Conservation (phyloP, 768 basidiomycete species). For the Lentinula raphanica region DNA sequence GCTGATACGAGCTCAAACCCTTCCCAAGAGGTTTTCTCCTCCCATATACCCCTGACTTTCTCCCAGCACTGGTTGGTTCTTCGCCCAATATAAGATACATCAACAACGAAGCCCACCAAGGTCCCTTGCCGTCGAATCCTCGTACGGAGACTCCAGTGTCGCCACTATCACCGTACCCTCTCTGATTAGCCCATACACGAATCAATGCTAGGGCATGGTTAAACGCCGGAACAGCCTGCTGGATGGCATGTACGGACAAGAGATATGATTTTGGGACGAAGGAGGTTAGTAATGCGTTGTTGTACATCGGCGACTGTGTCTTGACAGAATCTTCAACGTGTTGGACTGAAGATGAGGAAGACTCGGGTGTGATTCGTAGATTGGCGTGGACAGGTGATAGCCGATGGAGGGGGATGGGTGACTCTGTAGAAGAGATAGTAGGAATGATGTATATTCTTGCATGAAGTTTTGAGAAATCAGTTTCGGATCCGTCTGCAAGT, state of each 20-base stretch:
- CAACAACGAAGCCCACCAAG: conserved; percentile 65
- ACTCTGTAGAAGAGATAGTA: conserved; percentile 43
- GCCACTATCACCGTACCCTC: conserved; percentile 65
- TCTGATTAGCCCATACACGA: conserved; percentile 85
- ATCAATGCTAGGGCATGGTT: conserved; percentile 72
- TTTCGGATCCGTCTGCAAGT: conserved; percentile 40
- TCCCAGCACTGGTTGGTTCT: conserved; percentile 32
- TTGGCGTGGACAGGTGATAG: conserved; percentile 76
- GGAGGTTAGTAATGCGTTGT: conserved; percentile 59
- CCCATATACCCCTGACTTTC: conserved; percentile 20
- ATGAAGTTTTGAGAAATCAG: conserved; percentile 64
- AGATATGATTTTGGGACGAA: conserved; percentile 47
- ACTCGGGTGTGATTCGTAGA: conserved; percentile 39
- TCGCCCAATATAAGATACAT: conserved; percentile 64
- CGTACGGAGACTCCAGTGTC: conserved; percentile 47
- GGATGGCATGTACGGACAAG: conserved; percentile 46
- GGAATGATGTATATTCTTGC: conserved; percentile 73
- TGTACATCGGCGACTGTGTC: conserved; percentile 73
- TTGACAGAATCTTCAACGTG: conserved; percentile 17
- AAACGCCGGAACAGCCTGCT: conserved; percentile 58
- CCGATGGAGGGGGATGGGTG: conserved; percentile 60
- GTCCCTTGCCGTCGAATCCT: conserved; percentile 66
- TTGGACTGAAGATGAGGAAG: conserved; percentile 15
- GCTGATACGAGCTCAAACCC: conserved; percentile 85
- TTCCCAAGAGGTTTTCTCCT: conserved; percentile 59